These are phyloP conservation scores for Theileria annulata DNA, from an alignment of 169 alveolate species.

Conservation along the genomic window DNA sequence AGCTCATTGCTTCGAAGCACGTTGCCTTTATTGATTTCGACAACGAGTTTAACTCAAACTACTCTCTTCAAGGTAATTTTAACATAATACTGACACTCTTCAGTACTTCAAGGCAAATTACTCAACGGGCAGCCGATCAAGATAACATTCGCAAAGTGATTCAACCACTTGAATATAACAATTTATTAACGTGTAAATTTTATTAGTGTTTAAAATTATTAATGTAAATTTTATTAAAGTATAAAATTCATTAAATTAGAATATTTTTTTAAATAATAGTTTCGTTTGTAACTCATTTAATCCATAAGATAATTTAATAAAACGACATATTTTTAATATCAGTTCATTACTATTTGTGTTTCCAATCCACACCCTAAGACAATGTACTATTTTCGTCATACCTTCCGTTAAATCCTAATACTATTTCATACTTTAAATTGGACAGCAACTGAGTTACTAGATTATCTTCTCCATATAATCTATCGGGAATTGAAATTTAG, in stretches of 20 bases:
- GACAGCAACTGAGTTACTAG: not conserved
- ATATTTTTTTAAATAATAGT: not conserved
- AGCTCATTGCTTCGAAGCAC: constrained; percentile 74
- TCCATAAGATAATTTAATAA: constrained; percentile 13
- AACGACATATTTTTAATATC: not conserved
- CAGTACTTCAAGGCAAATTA: constrained; percentile 30
- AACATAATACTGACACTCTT: not conserved
- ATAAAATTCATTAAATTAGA: too few relatives aligned
- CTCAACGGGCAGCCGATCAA: constrained; percentile 20
- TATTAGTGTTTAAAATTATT: too few relatives aligned
- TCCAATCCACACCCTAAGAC: constrained; percentile 1
- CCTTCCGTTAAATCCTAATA: constrained; percentile 78
- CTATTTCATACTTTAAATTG: constrained; percentile 68
- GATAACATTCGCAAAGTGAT: constrained; percentile 49
- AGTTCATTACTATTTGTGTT: not conserved
- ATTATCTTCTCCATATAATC: too few relatives aligned
- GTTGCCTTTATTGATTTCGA: constrained; percentile 83
- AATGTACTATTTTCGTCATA: constrained; percentile 4
- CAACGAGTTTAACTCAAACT: constrained; percentile 73
- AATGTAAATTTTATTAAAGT: too few relatives aligned
- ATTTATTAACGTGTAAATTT: too few relatives aligned
- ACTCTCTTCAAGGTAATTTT: constrained; percentile 64
- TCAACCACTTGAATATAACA: not conserved
- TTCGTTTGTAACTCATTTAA: not conserved
- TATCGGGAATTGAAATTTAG: not conserved